Base-by-base conservation (phyloP, 2,329 filamentous ascomycete genomes). In the Triangularia setosa region DNA sequence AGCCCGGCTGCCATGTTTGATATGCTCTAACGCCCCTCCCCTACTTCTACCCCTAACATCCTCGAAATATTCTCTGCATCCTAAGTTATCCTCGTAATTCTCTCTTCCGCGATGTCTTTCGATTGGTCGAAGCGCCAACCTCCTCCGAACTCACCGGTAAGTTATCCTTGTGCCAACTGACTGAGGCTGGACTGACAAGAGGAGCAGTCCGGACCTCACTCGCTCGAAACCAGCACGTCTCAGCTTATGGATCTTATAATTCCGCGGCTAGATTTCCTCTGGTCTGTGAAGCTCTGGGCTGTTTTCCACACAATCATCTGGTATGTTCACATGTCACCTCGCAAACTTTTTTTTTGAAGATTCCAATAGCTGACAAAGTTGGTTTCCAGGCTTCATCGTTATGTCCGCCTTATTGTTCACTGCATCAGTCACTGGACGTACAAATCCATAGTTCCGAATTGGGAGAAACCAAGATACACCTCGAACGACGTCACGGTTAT, bases 401-500 rank as follows among this genome's bases (percentile, higher is more conserved):
- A 97, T 79, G 73, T 92, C 66, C 90, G 94, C 69, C 84, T 96
- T 70, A 81, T 96, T 71, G 88, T 96, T 71, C 95, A 97, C 75
- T 87, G 91, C 72, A 80, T 91, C 72, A 92, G 91, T 72, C 93
- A 96, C 75, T 95, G 92, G 90, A 83, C 82, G 11, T 97, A 96
- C 80, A 90, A 88, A 77, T 93, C 93, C 25, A 91, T 64, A 14
- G 28, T 93, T 67, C 90, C 90, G 52, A 90, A 94, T 61, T 90
- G 92, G 48, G 86, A 87, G 64, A 90, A 92, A 68, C 92, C 94
- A n/a, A 88, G 83, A 54, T 89, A 93, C 75, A 92, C 88, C 27
- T 85, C 88, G 33, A 80, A 91, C 70, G 92, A 98, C 84, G 93
- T 97, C 72, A 97, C 94, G 5, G 92, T 97, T 68, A 91, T 98